Conservation (phyloP, 331 rosid genomes). For the Phaseolus coccineus region DNA sequence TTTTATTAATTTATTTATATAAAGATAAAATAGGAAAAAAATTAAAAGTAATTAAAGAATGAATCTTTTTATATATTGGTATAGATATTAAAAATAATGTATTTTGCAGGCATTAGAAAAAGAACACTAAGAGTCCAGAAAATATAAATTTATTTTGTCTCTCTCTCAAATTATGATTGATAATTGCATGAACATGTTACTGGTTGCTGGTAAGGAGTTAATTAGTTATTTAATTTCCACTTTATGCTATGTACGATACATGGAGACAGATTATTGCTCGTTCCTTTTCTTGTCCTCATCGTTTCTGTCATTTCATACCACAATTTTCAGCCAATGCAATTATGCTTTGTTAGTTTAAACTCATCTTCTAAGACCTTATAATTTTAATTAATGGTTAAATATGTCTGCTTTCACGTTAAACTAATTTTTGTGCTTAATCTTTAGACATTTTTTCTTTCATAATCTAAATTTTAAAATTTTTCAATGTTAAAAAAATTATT, state of each 20-base stretch:
- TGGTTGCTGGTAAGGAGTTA: background rate
- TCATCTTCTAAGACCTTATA: background rate
- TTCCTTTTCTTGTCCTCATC: constrained; percentile 42
- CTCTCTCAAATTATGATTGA: background rate
- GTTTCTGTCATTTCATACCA: background rate
- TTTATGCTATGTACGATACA: constrained; percentile 1
- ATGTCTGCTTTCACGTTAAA: too few relatives aligned
- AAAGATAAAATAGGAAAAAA: too few relatives aligned
- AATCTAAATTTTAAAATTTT: too few relatives aligned
- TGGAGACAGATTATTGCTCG: constrained; percentile 22
- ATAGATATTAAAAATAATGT: too few relatives aligned
- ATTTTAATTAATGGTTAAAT: background rate
- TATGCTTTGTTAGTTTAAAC: constrained; percentile 29
- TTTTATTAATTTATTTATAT: too few relatives aligned
- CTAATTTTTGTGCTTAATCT: too few relatives aligned
- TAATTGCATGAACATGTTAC: constrained; percentile 7
- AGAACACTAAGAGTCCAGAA: too few relatives aligned
- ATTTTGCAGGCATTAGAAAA: too few relatives aligned
- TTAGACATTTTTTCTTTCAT: too few relatives aligned
- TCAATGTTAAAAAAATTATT: too few relatives aligned
- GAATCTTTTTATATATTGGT: too few relatives aligned
- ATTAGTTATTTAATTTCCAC: background rate
- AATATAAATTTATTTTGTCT: background rate
- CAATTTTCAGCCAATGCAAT: constrained; percentile 4
- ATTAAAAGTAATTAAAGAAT: too few relatives aligned